Base-by-base conservation (phyloP, 192 early-diverging fungal genomes). In the Umbelopsis isabellina region DNA sequence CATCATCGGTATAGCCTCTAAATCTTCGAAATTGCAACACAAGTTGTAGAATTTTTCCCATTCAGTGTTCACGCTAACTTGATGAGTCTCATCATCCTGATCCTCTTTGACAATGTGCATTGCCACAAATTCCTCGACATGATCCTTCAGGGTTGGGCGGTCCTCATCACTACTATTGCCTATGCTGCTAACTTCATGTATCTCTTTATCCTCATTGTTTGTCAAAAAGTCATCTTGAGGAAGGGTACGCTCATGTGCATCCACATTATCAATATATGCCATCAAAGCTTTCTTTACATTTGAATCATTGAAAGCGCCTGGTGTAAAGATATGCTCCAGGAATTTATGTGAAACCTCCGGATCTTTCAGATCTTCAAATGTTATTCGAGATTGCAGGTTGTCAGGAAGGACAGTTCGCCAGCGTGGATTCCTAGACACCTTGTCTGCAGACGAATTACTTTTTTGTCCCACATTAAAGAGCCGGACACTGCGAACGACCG, bases 141-240 rank as follows among this genome's bases (percentile, higher is more conserved):
- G 16, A 5, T 35, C 33, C 25, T 35, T 22, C 18, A 61, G 18
- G 1, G 55, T 61, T 13, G 55, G 55, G 8, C 55, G 55, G 4
- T 61, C 55, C 27, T 61, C 55, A 13, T 61, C 55, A 18, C 55
- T 61, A n/a, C 55, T 61, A 6, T 61, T 61, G 27, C 55, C 55
- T n/a, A 61, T 61, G 55, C 55, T 61, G 5, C 27, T 61, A 10
- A 61, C 55, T 4, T 61, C 55, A 61, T 61, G 55, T 11, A 12
- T 16, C 18, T 61, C 55, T 8, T 30, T 61, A 35, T 61, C 55
- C 30, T 61, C 55, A 35, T 61, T 61, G 55, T 61, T 25, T 15
- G 55, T 61, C 30, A 61, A 25, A 35, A 35, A 61, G 13, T 61
- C 55, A 35, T 61, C 55, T 35, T 61, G 55, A 15, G 8, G 18